Percentiles rank a stretch among this genome's conserved stretches.
Conservation (phyloP, 2,329 filamentous ascomycete species). For the Diaporthe humulicola region DNA sequence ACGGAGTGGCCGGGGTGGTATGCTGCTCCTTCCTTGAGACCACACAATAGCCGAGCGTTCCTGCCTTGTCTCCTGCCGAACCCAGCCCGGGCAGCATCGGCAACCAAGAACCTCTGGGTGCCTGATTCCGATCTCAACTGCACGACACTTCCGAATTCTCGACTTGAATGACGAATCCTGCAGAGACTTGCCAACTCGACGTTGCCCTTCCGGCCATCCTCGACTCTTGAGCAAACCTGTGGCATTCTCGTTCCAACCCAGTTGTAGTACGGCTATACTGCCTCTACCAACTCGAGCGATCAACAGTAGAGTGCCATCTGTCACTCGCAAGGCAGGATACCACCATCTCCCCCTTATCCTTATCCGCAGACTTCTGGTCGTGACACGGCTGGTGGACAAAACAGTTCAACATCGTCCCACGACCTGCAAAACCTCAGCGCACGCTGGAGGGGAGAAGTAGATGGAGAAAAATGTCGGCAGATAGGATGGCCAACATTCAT, state of each 20-base stretch:
- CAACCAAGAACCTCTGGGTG: not conserved
- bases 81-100: not conserved
- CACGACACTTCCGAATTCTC: not conserved
- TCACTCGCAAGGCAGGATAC: not conserved
- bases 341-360: not conserved
- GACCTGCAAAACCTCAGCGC: not conserved
- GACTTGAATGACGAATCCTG: not conserved
- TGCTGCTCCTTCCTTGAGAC: constrained; percentile 1
- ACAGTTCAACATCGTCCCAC: not conserved
- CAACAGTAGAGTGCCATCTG: too few relatives aligned
- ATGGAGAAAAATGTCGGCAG: not conserved
- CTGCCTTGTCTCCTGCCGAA: not conserved
- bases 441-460: too few relatives aligned
- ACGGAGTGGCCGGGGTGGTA: not conserved
- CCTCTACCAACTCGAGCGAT: not conserved
- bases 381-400: not conserved
- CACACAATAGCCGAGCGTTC: not conserved
- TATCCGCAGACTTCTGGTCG: too few relatives aligned
- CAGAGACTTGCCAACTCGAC: not conserved
- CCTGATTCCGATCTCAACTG: not conserved
- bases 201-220: too few relatives aligned
- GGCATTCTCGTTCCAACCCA: not conserved
- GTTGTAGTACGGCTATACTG: not conserved
- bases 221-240: not conserved
- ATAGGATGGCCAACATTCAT: not conserved